Conservation (phyloP, 1,284 basidiomycete genomes). For the Moesziomyces aphidis region DNA sequence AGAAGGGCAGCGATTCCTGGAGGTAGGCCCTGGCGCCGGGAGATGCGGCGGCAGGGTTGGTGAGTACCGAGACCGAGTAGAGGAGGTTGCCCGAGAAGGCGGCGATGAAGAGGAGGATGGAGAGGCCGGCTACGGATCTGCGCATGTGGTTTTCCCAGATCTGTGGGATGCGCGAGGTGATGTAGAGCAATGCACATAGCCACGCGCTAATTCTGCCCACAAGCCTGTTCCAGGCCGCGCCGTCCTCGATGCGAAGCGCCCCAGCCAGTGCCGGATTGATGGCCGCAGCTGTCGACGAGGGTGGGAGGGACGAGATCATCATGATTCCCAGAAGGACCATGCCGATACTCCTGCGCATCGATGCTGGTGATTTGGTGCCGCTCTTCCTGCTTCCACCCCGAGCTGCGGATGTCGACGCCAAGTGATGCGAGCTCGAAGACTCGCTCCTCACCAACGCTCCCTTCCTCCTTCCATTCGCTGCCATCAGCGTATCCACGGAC, state of each 20-base stretch:
- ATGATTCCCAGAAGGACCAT: constrained; percentile 44
- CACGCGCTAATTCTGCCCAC: constrained; percentile 63
- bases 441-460: constrained; percentile 15
- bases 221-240: constrained; percentile 25
- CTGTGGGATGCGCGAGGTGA: constrained; percentile 67
- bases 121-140: constrained; percentile 60
- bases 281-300: constrained; percentile 1
- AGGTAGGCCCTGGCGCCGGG: constrained; percentile 39
- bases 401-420: not conserved
- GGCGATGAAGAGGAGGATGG: constrained; percentile 62
- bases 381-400: not conserved
- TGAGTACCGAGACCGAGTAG: constrained; percentile 59
- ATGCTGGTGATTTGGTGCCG: constrained; percentile 33
- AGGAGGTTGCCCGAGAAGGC: constrained; percentile 63
- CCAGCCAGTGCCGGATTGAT: not conserved
- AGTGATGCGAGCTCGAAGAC: constrained; percentile 19
- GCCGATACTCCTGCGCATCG: constrained; percentile 35
- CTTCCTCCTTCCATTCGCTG: constrained; percentile 7
- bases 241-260: constrained; percentile 2
- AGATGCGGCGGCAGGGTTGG: constrained; percentile 50
- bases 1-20: constrained; percentile 62
- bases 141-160: constrained; percentile 65
- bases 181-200: constrained; percentile 65
- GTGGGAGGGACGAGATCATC: constrained; percentile 25
- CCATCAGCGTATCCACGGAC: constrained; percentile 15